These are phyloP conservation scores for Glomus cerebriforme DNA, from an alignment of 192 early-diverging fungal genomes.

Conservation along the genomic window DNA sequence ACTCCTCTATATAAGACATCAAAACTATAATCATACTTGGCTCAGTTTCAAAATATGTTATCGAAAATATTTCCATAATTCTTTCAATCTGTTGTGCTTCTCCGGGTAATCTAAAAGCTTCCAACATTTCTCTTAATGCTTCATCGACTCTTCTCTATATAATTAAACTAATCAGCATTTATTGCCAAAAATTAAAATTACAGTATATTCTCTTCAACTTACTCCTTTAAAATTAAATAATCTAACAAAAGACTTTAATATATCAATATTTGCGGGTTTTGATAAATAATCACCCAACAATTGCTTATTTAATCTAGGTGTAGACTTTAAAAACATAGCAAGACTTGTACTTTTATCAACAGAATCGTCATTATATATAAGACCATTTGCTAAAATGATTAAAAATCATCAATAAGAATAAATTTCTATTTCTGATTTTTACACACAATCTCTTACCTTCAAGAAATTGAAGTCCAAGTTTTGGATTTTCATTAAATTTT, in stretches of 20 bases:
- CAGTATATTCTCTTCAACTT: constrained; percentile 37
- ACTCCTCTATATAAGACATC: not conserved
- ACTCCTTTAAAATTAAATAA: constrained; percentile 87
- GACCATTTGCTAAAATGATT: constrained; percentile 34
- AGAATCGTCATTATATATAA: constrained; percentile 46
- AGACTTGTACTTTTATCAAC: constrained; percentile 57
- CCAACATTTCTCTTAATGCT: constrained; percentile 87
- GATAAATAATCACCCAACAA: constrained; percentile 88
- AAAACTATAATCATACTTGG: constrained; percentile 8
- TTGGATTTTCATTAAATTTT: constrained; percentile 85
- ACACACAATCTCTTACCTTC: constrained; percentile 47
- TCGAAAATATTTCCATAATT: constrained; percentile 90
- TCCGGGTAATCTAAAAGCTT: constrained; percentile 93
- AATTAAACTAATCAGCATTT: not conserved
- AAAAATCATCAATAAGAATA: not conserved
- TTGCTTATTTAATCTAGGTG: constrained; percentile 85
- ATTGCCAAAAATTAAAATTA: not conserved
- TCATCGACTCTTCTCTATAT: constrained; percentile 91
- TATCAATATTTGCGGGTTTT: constrained; percentile 79
- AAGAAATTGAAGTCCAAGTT: constrained; percentile 82
- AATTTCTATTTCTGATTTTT: not conserved
- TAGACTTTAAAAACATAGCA: constrained; percentile 75
- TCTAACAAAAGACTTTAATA: constrained; percentile 82
- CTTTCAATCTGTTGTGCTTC: constrained; percentile 98
- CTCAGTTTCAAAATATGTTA: constrained; percentile 70